Conservation (phyloP, 805 yeast genomes). For the Saccharomycopsis javanensis region DNA sequence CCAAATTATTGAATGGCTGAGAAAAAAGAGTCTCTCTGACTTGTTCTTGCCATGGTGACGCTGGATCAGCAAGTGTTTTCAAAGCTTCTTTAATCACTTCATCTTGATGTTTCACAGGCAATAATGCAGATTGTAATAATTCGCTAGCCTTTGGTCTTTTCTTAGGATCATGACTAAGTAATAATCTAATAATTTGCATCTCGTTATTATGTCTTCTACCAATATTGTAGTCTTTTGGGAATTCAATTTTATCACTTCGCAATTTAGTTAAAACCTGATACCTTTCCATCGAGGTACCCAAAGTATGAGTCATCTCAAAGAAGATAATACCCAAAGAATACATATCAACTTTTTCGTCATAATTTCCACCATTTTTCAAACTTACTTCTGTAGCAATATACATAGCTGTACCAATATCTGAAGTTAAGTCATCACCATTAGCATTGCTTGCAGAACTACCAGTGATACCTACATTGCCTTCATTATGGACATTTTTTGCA, state of each 20-base stretch:
- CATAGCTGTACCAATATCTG: conserved; percentile 88
- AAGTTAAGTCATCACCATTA: conserved; percentile 64
- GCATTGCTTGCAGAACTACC: conserved; percentile 19
- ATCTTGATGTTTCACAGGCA: conserved; percentile 87
- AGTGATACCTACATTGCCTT: conserved; percentile 25
- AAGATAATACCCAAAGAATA: conserved; percentile 90
- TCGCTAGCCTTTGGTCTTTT: conserved; percentile 73
- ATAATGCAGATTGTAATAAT: conserved; percentile 66
- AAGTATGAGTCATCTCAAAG: conserved; percentile 84
- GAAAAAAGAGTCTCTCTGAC: conserved; percentile 79
- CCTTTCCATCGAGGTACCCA: conserved; percentile 92
- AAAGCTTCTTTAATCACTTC: conserved; percentile 82
- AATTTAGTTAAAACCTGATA: conserved; percentile 59
- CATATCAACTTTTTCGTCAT: conserved; percentile 92
- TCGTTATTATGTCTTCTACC: conserved; percentile 43
- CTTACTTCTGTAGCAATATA: conserved; percentile 84
- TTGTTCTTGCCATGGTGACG: conserved; percentile 90
- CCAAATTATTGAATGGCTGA: conserved; percentile 67
- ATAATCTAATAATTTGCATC: conserved; percentile 50
- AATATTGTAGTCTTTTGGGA: conserved; percentile 60
- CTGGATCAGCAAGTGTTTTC: conserved; percentile 74
- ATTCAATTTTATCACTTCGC: conserved; percentile 47
- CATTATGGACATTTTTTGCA: conserved; percentile 75
- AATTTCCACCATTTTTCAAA: conserved; percentile 57
- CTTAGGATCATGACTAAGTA: conserved; percentile 72